phyloP scores from a whole-genome alignment of 1,284 basidiomycete species.

The Tetrapyrgos nigripes region DNA sequence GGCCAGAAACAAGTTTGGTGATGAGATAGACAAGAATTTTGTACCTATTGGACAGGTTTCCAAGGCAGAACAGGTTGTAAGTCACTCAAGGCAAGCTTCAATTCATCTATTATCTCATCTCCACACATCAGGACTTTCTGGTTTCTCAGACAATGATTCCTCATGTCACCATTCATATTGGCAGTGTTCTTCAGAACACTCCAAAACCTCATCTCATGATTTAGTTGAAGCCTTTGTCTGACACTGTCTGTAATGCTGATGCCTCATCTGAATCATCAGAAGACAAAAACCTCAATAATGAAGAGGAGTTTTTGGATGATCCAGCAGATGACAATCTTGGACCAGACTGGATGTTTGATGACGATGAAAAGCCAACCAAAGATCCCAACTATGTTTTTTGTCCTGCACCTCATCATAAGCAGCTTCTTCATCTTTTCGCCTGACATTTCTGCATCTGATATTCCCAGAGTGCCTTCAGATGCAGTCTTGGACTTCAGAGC shows the following conservation, averaged over 20 bases:
- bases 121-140: background rate
- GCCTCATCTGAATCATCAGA: no score
- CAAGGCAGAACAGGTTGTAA: no score
- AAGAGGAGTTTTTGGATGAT: background rate
- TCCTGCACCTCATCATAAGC: slow-evolving; percentile 32
- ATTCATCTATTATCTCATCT: background rate
- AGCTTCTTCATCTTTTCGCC: slow-evolving; percentile 34
- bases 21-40: slow-evolving; percentile 10
- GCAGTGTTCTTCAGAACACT: slow-evolving; percentile 11
- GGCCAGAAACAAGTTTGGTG: no score
- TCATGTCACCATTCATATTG: slow-evolving; percentile 15
- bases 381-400: slow-evolving; percentile 38
- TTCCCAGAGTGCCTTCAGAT: slow-evolving; percentile 27
- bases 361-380: slow-evolving; percentile 22
- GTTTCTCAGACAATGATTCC: slow-evolving; percentile 15
- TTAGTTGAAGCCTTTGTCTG: background rate
- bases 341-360: slow-evolving; percentile 41
- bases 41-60: slow-evolving; percentile 10
- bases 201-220: background rate
- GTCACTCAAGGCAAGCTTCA: no score
- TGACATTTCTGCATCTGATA: slow-evolving; percentile 38
- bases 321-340: no score
- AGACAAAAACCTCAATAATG: background rate
- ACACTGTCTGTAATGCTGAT: no score
- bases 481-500: slow-evolving; percentile 4